phyloP scores from a whole-genome alignment of 2,329 filamentous ascomycete species.

The Colletotrichum sp. region DNA sequence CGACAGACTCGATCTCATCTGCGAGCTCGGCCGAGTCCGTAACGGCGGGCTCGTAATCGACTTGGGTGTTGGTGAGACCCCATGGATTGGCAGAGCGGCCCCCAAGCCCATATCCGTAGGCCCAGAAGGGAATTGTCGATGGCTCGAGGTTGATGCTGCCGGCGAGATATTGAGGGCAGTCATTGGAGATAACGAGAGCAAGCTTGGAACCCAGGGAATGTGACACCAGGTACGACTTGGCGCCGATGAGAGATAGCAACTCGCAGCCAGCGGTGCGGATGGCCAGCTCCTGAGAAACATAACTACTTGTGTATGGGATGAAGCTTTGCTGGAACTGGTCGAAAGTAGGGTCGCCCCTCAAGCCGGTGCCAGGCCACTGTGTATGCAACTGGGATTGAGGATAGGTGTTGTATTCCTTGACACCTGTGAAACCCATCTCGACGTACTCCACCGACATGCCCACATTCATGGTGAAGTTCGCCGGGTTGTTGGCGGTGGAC shows the following conservation, averaged over 20 bases:
- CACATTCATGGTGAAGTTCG: constrained; percentile 28
- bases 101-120: constrained; percentile 24
- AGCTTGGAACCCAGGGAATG: constrained; percentile 30
- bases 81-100: constrained; percentile 25
- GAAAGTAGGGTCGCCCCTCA: constrained; percentile 47
- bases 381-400: constrained; percentile 36
- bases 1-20: constrained; percentile 25
- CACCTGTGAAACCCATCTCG: constrained; percentile 29
- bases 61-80: constrained; percentile 31
- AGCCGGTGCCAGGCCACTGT: constrained; percentile 35
- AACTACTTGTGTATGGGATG: constrained; percentile 35
- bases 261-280: constrained; percentile 28
- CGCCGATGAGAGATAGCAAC: constrained; percentile 26
- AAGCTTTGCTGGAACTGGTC: constrained; percentile 51
- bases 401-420: constrained; percentile 29
- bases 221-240: constrained; percentile 31
- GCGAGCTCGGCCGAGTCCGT: constrained; percentile 26
- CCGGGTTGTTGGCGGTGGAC: constrained; percentile 33
- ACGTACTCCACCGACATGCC: constrained; percentile 28
- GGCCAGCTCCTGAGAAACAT: constrained; percentile 22
- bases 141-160: constrained; percentile 35
- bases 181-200: constrained; percentile 33
- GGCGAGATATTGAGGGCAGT: constrained; percentile 31
- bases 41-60: constrained; percentile 32
- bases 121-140: constrained; percentile 30